Evolutionary conservation across 805 yeast genomes (phyloP), one percentile per base, ranked within the genome.

Genomic region (Allodekkera sacchari): DNA sequence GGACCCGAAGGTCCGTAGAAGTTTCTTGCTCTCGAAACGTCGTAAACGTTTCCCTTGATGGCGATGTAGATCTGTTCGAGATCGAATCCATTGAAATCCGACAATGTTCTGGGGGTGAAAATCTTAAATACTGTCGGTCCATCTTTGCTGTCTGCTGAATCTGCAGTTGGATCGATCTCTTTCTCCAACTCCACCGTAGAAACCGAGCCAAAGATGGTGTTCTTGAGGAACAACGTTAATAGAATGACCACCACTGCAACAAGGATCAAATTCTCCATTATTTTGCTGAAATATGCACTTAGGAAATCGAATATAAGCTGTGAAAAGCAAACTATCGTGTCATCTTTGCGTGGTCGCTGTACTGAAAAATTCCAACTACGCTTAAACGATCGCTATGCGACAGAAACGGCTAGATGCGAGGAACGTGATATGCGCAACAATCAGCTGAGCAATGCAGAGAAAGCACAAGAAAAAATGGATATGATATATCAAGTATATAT

Each of bases 1-100:
- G 96, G 95, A 0, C 96, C 96, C 19, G 89, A 83, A 6, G 97
- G 97, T 0, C 97, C 97, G 55, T 89, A 89, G 52, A 89, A 88
- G 28, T 72, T 71, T 42, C 88, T 72, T 0, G 94, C 94, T 8
- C 65, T 63, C 5, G 83, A 63, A 14, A 85, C 94, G 49, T 89
- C 96, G 48, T 71, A 89, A 3, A 89, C 95, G 17, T 68, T 77
- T 1, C 95, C 94, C 44, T 68, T 74, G n/a, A 89, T 84, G 0
- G 84, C 92, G 39, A 89, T 71, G 48, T 78, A 81, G n/a, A 89
- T 84, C 46, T 74, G 75, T 32, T 77, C 77, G 41, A 82, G 78
- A 41, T 81, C 85, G 32, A 63, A 71, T 1, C 97, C 97, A 54
- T 89, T 85, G 63, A 61, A 87, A 44, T 76, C 77, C 35, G 72